Evolutionary conservation across 176 grass and related monocot species (phyloP), one percentile per base, ranked within the genome.

Genomic region (Chloris gayana): DNA sequence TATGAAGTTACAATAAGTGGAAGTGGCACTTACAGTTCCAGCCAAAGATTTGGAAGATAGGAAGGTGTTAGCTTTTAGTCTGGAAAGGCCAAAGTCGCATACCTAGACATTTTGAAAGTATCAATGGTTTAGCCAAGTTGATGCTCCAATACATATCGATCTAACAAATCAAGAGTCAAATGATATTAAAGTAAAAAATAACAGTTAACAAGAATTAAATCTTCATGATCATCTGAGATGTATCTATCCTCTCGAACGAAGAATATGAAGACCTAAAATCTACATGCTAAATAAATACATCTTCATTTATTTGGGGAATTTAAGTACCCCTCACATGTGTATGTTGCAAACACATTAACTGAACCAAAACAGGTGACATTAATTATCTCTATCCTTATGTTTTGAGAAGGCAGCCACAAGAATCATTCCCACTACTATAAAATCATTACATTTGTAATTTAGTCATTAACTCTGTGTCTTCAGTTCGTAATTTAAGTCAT

Each of bases 61-160:
- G 80, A 89, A 98, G 19, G 96, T 98, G 75, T 85, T 91, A 70
- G 92, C 96, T 81, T 95, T 98, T 69, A 98, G 75, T 76, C 96
- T 82, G 45, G 96, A 98, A 83, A 98, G 92, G 41, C 96, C 96
- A 89, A 98, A 98, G 88, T 98, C 96, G 5, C 96, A 98, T 34
- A 98, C 92, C 96, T 98, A 60, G 4, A 83, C 66, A 81, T 60
- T 49, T 49, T 53, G 66, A 73, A 82, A 73, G 64, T 57, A 24
- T 65, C 72, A 82, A 45, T 64, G 59, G 49, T 77, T 62, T 30
- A 66, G 45, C 7, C 31, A 69, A 84, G 63, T 44, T 1, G 62
- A 54, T 42, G 10, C 39, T 19, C 17, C 19, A 21, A 68, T 37
- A 80, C 1, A 0, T 9, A 24, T 15, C 59, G 38, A 72, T 68